A percentile compares a stretch with the other conserved stretches of the same genome.
phyloP scores from a whole-genome alignment of 352 stramenopile genomes.

The Pythium rhizo-oryzae region DNA sequence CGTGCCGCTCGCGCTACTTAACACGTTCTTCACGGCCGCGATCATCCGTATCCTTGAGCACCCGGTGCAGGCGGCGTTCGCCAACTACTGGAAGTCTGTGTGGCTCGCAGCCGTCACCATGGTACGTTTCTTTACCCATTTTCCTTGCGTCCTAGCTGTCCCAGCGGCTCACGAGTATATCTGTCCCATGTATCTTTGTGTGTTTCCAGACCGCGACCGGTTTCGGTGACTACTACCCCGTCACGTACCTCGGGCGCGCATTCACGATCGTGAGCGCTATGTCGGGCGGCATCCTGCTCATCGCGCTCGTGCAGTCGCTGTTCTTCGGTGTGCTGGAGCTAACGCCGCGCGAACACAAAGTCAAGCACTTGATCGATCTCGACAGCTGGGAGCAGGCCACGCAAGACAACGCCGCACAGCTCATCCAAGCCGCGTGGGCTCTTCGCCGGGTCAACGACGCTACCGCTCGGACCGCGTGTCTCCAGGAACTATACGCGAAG shows the following conservation, averaged over 20 bases:
- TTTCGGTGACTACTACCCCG: constrained; percentile 73
- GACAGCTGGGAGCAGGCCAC: constrained; percentile 56
- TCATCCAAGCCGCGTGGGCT: constrained; percentile 57
- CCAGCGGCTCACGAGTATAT: background rate
- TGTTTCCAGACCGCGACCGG: constrained; percentile 57
- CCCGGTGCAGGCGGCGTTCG: constrained; percentile 59
- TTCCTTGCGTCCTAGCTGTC: too few species aligned
- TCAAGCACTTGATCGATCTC: constrained; percentile 71
- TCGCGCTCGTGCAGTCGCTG: constrained; percentile 74
- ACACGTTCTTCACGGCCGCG: constrained; percentile 62
- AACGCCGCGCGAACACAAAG: constrained; percentile 56
- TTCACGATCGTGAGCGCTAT: constrained; percentile 69
- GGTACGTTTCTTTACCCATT: constrained; percentile 34
- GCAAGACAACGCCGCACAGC: constrained; percentile 38
- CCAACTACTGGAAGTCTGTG: constrained; percentile 73
- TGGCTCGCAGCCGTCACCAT: constrained; percentile 75
- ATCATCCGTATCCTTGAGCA: constrained; percentile 76
- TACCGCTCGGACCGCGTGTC: background rate
- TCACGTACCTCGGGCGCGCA: constrained; percentile 61
- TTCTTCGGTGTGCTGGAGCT: constrained; percentile 81
- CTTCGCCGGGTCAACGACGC: background rate
- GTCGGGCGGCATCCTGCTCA: constrained; percentile 68
- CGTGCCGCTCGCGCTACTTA: constrained; percentile 56
- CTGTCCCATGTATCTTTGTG: background rate
- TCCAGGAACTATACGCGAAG: constrained; percentile 30